Conservation (phyloP, 2,329 filamentous ascomycete species). For the Sclerotinia borealis region DNA sequence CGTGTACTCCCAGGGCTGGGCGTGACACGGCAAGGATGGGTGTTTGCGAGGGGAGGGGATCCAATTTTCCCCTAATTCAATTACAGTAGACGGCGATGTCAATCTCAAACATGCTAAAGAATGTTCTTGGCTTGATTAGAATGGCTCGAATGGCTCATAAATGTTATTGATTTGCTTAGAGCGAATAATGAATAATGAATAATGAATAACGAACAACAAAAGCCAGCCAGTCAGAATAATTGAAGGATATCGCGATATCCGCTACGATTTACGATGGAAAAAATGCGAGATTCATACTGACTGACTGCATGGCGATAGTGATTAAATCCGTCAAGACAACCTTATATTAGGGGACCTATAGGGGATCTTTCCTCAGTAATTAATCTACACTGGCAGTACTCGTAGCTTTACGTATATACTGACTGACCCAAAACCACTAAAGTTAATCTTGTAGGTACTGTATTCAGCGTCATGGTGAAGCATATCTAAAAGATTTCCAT, state of each 20-base stretch:
- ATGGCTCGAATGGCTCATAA: background rate
- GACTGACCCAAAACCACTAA: background rate
- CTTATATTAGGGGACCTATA: no score
- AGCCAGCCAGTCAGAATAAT: background rate
- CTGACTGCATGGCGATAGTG: background rate
- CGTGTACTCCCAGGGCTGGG: slow-evolving; percentile 15
- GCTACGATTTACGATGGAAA: background rate
- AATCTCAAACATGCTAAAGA: slow-evolving; percentile 3
- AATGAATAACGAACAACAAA: no score
- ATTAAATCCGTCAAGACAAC: background rate
- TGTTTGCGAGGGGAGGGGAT: background rate
- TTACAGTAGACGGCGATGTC: slow-evolving; percentile 10
- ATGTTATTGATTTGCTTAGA: background rate
- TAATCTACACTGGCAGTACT: no score
- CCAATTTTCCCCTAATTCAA: background rate
- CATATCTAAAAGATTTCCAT: background rate
- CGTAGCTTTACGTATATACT: background rate
- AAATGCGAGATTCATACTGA: no score
- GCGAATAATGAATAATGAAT: background rate
- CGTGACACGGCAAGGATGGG: slow-evolving; percentile 28
- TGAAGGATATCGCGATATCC: slow-evolving; percentile 9
- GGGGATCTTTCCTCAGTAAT: background rate
- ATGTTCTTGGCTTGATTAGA: background rate
- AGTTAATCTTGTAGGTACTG: background rate
- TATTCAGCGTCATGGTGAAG: background rate